Evolutionary conservation across 768 basidiomycete species (phyloP).

Genomic region (Boletus speciosus): DNA sequence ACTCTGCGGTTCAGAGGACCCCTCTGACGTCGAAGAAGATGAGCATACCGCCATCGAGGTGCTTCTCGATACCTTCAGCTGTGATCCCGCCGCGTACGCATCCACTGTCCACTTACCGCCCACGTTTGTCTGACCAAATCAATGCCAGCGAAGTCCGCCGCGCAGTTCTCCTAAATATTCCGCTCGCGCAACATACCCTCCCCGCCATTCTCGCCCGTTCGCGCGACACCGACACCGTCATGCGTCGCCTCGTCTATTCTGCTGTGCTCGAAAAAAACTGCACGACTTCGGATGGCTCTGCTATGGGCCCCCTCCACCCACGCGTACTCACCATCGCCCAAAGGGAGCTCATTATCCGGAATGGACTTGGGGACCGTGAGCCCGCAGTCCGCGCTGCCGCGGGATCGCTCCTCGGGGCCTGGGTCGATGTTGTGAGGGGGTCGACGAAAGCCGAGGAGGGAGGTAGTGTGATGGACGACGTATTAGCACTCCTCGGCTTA

Average conservation of each 20-base stretch:
- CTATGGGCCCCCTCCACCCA: slow-evolving; percentile 60
- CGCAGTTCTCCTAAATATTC: slow-evolving; percentile 69
- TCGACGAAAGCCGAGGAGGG: slow-evolving; percentile 35
- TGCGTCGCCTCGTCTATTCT: slow-evolving; percentile 73
- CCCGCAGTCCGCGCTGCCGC: slow-evolving; percentile 68
- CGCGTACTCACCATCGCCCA: slow-evolving; percentile 64
- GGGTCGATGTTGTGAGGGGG: slow-evolving; percentile 62
- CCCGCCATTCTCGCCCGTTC: slow-evolving; percentile 69
- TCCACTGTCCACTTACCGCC: background rate
- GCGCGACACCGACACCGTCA: slow-evolving; percentile 71
- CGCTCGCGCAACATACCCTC: slow-evolving; percentile 52
- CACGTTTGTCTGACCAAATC: background rate
- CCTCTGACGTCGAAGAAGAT: slow-evolving; percentile 49
- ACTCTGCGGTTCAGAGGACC: slow-evolving; percentile 68
- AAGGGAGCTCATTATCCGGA: slow-evolving; percentile 71
- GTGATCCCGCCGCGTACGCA: slow-evolving; percentile 76
- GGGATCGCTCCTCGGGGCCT: slow-evolving; percentile 63
- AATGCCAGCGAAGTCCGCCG: slow-evolving; percentile 78
- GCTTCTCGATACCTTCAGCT: slow-evolving; percentile 62
- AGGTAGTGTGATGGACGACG: slow-evolving; percentile 32
- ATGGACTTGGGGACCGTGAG: slow-evolving; percentile 88
- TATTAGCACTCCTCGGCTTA: slow-evolving; percentile 49
- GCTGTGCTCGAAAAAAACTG: slow-evolving; percentile 50
- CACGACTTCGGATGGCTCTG: slow-evolving; percentile 25
- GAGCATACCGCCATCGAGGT: slow-evolving; percentile 48